A percentile compares a stretch with the other conserved stretches of the same genome.
phyloP scores from a whole-genome alignment of 768 basidiomycete species.

The Kwoniella dejecticola region DNA sequence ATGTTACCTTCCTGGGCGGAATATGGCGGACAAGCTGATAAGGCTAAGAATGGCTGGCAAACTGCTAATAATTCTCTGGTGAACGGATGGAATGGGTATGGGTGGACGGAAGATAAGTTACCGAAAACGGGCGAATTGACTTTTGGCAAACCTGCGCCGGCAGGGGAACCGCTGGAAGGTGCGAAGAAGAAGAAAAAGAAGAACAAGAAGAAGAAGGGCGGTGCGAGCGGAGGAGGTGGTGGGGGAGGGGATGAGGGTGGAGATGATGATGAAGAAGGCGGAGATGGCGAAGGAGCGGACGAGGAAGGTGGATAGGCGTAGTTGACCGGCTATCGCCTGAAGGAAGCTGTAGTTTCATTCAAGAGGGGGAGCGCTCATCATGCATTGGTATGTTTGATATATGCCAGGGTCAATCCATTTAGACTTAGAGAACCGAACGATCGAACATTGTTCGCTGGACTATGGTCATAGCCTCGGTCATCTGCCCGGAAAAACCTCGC shows the following conservation, averaged over 20 bases:
- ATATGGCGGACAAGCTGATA: slow-evolving; percentile 19
- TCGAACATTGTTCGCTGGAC: too few relatives aligned
- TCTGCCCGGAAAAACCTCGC: too few relatives aligned
- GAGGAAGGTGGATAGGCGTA: neutral
- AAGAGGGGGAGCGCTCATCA: too few relatives aligned
- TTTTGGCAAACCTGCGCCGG: slow-evolving; percentile 37
- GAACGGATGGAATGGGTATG: slow-evolving; percentile 44
- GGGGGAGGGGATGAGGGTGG: slow-evolving; percentile 19
- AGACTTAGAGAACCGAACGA: too few relatives aligned
- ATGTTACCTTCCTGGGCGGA: slow-evolving; percentile 38
- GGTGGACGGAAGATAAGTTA: slow-evolving; percentile 39
- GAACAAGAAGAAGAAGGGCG: slow-evolving; percentile 27
- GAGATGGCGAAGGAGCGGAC: slow-evolving; percentile 16
- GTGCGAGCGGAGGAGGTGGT: too few relatives aligned
- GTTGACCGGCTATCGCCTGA: too few relatives aligned
- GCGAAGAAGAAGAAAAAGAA: slow-evolving; percentile 23
- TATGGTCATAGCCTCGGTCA: neutral
- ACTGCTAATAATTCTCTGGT: slow-evolving; percentile 16
- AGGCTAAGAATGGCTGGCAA: slow-evolving; percentile 26
- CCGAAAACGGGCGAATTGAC: slow-evolving; percentile 32
- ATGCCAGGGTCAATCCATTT: too few relatives aligned
- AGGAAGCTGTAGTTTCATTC: too few relatives aligned
- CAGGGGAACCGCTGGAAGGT: slow-evolving; percentile 19
- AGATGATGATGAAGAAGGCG: slow-evolving; percentile 4
- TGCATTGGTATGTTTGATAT: too few relatives aligned